Base-by-base conservation (phyloP, 257 asterid species). In the Fraxinus pennsylvanica region DNA sequence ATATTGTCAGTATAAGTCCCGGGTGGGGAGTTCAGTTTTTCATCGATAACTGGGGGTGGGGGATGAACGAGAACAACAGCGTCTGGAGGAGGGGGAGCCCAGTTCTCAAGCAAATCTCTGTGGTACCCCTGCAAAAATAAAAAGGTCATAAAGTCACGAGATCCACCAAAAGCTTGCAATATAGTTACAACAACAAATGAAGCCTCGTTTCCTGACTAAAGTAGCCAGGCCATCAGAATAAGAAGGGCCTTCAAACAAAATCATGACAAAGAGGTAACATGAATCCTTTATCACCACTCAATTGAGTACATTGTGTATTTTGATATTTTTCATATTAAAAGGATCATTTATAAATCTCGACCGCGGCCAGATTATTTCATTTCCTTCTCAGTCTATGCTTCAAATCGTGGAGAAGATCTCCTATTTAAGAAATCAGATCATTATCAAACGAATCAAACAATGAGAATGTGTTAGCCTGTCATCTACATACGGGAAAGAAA, bases 101-200 rank as follows among this genome's bases (percentile, higher is more conserved):
- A 78, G 75, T 76, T 89, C 86, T 88, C 94, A 17, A 94, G 91
- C 80, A 90, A 73, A 54, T 91, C 97, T 84, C 94, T 82, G 76
- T 94, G 98, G 84, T 94, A 94, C 73, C 97, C 97, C 98, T 94
- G 91, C 83, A 76, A 45, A 3, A 2, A 25, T 43, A 68, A 72
- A 69, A 61, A 25, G 68, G 35, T 8, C 2, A 61, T 61, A 22
- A n/a, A 61, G 14, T 22, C 9, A 61, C 6, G 2, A 61, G 30
- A 33, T 22, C 35, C 3, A 61, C 68, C 35, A 22, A 61, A 61
- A 21, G 32, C 32, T n/a, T 54, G 27, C 10, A 5, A 54, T 54
- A 54, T 19, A 19, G 8, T 54, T 45, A 45, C 54, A 3, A 52
- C 63, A 52, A 52, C 63, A 19, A 19, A 52, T 19, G 19, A 52